Base-by-base conservation (phyloP, 1,139 yeast species). In the Blastobotrys apis region DNA sequence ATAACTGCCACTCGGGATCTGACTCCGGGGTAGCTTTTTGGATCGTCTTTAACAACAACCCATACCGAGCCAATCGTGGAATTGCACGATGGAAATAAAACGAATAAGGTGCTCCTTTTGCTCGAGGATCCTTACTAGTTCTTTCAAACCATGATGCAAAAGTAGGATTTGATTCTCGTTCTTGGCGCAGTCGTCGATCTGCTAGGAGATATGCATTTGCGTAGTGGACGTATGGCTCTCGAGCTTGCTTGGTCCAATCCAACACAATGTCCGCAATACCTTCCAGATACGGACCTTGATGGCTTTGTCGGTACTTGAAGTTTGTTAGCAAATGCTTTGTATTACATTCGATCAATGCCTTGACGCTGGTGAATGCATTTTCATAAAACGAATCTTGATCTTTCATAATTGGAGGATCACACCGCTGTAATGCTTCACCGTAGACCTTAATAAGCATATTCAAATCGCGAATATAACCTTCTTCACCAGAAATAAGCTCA, bases 21-120 rank as follows among this genome's bases (percentile, higher is more conserved):
- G 71, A 66, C 33, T 71, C 73, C 10, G 74, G 69, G 20, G 82
- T 69, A 56, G 73, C 60, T 65, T 72, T 73, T 37, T 67, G 59
- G 23, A 86, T 76, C 31, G 87, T 84, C 15, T 66, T 62, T 17
- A 86, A 67, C 33, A 86, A 82, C 33, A 86, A 68, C 1, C 87
- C 83, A 45, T 85, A 71, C 39, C 82, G 78, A 45, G 84, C 87
- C 45, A 85, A 72, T 13, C 94, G 74, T 4, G 87, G 84, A 50
- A 84, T 80, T 51, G 85, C 84, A 0, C 94, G 83, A 54, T 86
- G 82, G 54, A 84, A 75, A 56, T 83, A 82, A 37, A 84, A 71
- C 40, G 77, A 72, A 60, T 66, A 84, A 54, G 67, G 82, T 59
- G 58, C 80, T 68, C 76, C 77, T 58, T 59, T 68, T 0, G 77